phyloP scores from a whole-genome alignment of 2,329 filamentous ascomycete genomes.

The Xylaria sp. region DNA sequence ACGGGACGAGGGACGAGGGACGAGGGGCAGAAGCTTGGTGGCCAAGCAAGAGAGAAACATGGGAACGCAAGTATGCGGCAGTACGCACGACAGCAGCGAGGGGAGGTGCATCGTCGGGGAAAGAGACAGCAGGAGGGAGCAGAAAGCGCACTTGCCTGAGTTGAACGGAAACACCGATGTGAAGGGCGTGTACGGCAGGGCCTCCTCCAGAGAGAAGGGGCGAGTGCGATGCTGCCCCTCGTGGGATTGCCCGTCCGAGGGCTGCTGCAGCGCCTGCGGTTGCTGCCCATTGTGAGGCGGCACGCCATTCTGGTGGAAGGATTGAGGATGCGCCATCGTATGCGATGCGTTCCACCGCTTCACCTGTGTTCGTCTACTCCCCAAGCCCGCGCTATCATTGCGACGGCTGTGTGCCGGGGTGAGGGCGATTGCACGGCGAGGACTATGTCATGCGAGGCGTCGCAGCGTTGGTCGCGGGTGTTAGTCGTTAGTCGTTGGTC shows the following conservation, averaged over 20 bases:
- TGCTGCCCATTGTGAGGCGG: conserved; percentile 29
- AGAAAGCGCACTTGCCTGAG: conserved; percentile 60
- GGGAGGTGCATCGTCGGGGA: background rate
- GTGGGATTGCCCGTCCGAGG: conserved; percentile 2
- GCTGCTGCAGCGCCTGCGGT: conserved; percentile 2
- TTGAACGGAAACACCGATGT: conserved; percentile 81
- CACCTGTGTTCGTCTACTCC: conserved; percentile 17
- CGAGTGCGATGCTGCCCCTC: conserved; percentile 38
- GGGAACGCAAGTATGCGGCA: background rate
- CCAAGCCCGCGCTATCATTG: conserved; percentile 25
- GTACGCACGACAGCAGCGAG: conserved; percentile 5
- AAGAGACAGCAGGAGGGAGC: conserved; percentile 14
- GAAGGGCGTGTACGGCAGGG: conserved; percentile 81
- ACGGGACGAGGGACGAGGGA: background rate
- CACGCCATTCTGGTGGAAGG: conserved; percentile 37
- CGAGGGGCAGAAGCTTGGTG: background rate
- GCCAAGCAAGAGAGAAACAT: background rate
- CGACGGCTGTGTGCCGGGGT: conserved; percentile 17
- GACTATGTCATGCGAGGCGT: conserved; percentile 11
- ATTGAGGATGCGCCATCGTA: conserved; percentile 37
- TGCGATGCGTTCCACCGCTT: conserved; percentile 27
- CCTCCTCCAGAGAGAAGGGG: conserved; percentile 72
- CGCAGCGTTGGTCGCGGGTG: background rate
- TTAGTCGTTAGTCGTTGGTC: background rate
- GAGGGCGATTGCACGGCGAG: background rate